Evolutionary conservation across 2,329 filamentous ascomycete genomes (phyloP), one percentile per base, ranked within the genome.

Genomic region (Nannizziopsis barbatae): DNA sequence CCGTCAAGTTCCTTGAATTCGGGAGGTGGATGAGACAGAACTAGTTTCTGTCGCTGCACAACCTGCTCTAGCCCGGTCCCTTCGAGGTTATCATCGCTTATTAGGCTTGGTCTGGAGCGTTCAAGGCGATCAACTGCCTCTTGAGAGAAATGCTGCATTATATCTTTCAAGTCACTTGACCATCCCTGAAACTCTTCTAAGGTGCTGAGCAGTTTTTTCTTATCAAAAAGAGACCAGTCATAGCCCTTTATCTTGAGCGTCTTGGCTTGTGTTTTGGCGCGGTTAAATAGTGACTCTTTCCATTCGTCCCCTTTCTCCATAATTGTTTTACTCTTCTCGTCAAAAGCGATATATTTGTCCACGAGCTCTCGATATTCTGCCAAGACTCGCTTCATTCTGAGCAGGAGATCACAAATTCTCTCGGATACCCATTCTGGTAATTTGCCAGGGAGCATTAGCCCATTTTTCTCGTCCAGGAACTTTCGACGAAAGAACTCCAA

Each of bases 221-320:
- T 60, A 47, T 63, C 60, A 36, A 62, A 63, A 5, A 63, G 54
- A 2, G 60, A 57, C 60, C 61, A 63, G 52, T 63, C 56, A 27
- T 58, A 59, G 2, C 58, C 56, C 32, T 60, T 57, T 20, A 55
- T 40, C 46, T 61, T 62, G 15, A 60, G 51, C 1, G 42, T 27
- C 27, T 55, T 56, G 15, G 54, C 56, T 35, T 57, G 57, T 17
- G 12, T 47, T 52, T 60, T 61, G 3, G 50, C 57, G 12, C 55
- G 50, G 15, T 59, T 52, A n/a, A 56, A 27, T n/a, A 61, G 47
- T 0, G 52, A 57, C 43, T 56, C 49, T 40, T 57, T 53, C 49
- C 33, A 45, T 27, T 55, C 57, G 42, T 55, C 46, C 20, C 52
- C 52, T 14, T 52, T 47, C 12, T 18, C 14, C n/a, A 22, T 52